phyloP scores from a whole-genome alignment of 192 early-diverging fungal genomes.

The Backusella sp. region DNA sequence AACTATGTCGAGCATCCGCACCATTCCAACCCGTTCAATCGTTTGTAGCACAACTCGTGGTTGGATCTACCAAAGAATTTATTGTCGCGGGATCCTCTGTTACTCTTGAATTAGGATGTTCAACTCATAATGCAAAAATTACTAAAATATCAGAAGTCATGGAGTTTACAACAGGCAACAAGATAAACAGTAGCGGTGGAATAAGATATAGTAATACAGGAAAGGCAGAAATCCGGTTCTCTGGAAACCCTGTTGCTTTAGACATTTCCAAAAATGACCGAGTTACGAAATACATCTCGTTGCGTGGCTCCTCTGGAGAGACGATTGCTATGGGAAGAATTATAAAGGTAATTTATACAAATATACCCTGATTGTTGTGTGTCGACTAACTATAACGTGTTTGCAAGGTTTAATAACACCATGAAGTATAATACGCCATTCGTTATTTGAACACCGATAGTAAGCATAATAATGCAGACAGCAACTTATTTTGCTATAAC shows the following conservation, averaged over 20 bases:
- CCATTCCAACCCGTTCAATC: slow-evolving; percentile 76
- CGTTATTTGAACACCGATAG: neutral
- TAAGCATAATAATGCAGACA: neutral
- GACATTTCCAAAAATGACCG: slow-evolving; percentile 78
- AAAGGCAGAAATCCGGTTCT: slow-evolving; percentile 73
- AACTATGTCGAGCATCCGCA: slow-evolving; percentile 67
- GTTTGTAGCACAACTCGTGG: slow-evolving; percentile 84
- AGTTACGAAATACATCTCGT: neutral
- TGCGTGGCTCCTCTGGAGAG: neutral
- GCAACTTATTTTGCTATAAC: neutral
- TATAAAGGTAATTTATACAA: neutral
- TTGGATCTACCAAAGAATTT: slow-evolving; percentile 87
- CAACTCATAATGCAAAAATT: slow-evolving; percentile 75
- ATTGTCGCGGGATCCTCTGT: slow-evolving; percentile 88
- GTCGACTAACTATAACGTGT: neutral
- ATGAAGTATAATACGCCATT: neutral
- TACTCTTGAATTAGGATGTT: slow-evolving; percentile 80
- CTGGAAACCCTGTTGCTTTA: slow-evolving; percentile 74
- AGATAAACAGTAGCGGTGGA: slow-evolving; percentile 79
- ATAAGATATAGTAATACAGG: slow-evolving; percentile 63
- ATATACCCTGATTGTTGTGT: neutral
- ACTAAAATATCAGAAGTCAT: slow-evolving; percentile 71
- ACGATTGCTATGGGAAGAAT: neutral
- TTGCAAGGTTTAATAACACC: neutral
- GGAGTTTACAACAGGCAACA: slow-evolving; percentile 80